phyloP scores from a whole-genome alignment of 352 stramenopile species.

The Elongisporangium anandrum region DNA sequence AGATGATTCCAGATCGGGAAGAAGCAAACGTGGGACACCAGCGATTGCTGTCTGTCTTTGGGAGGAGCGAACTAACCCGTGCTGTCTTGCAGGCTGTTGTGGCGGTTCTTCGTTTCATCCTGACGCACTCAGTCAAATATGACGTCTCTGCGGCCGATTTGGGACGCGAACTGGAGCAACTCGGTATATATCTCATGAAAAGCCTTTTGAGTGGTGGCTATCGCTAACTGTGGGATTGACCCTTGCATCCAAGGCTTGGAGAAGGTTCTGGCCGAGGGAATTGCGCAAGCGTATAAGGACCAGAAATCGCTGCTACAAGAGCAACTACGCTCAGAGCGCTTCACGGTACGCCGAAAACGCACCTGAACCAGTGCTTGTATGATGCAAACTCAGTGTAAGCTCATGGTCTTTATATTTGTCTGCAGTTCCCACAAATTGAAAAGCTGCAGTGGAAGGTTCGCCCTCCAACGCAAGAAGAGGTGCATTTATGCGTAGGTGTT shows the following conservation, averaged over 20 bases:
- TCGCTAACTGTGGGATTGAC: not conserved
- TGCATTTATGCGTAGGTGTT: slow-evolving; percentile 2
- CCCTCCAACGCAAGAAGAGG: slow-evolving; percentile 3
- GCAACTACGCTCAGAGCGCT: slow-evolving; percentile 24
- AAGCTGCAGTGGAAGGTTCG: slow-evolving; percentile 21
- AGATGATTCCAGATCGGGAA: slow-evolving; percentile 9
- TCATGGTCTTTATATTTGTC: not conserved
- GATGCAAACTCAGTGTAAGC: too few relatives aligned
- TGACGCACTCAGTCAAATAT: slow-evolving; percentile 46
- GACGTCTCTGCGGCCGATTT: slow-evolving; percentile 28
- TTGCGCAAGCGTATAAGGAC: slow-evolving; percentile 28
- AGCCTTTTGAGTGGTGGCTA: not conserved
- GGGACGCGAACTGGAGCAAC: slow-evolving; percentile 38
- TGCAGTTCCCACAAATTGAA: slow-evolving; percentile 24
- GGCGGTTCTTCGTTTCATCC: slow-evolving; percentile 40
- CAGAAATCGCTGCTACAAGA: slow-evolving; percentile 20
- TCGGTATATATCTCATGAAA: slow-evolving; percentile 15
- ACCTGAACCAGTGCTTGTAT: not conserved
- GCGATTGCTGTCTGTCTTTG: not conserved
- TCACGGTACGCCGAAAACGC: slow-evolving; percentile 21
- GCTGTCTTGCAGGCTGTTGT: slow-evolving; percentile 15
- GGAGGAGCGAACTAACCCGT: not conserved
- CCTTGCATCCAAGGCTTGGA: slow-evolving; percentile 8
- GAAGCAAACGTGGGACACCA: slow-evolving; percentile 16
- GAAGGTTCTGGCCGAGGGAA: slow-evolving; percentile 7